A percentile compares a stretch with the other conserved stretches of the same genome.
Conservation (phyloP, 176 grass and related monocot genomes). For the Musa troglodytarum region DNA sequence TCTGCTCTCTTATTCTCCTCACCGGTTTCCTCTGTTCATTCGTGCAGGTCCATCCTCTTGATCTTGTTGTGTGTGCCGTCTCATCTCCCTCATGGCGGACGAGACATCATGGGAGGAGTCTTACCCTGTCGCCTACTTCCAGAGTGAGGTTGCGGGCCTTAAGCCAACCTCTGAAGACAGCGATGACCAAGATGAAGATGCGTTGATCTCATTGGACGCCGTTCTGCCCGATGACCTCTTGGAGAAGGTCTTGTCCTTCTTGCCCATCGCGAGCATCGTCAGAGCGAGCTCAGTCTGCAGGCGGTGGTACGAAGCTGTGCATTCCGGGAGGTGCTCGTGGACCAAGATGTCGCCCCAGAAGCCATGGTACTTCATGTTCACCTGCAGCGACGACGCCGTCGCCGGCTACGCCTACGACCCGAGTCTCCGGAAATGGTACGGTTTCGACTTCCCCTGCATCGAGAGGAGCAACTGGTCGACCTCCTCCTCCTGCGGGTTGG, state of each 20-base stretch:
- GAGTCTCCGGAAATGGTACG: slow-evolving; percentile 21
- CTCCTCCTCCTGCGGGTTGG: slow-evolving; percentile 37
- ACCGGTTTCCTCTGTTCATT: background rate
- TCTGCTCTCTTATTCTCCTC: background rate
- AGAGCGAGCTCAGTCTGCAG: slow-evolving; percentile 5
- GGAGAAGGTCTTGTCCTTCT: slow-evolving; percentile 12
- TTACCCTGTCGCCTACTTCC: background rate
- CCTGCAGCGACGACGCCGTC: background rate
- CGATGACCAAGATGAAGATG: background rate
- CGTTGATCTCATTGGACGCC: slow-evolving; percentile 2
- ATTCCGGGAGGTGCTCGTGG: slow-evolving; percentile 1
- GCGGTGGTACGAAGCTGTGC: slow-evolving; percentile 8
- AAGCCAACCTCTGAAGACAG: background rate
- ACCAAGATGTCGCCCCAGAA: slow-evolving; percentile 3
- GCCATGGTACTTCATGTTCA: slow-evolving; percentile 19
- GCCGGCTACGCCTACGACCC: slow-evolving; percentile 7
- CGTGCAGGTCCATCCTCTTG: background rate
- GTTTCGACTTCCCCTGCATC: slow-evolving; percentile 12
- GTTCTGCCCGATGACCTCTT: slow-evolving; percentile 17
- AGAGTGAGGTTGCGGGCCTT: background rate
- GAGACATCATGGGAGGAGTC: background rate
- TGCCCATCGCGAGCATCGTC: slow-evolving; percentile 18
- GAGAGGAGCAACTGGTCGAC: slow-evolving; percentile 1
- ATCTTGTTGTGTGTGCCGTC: background rate
- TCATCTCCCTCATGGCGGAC: slow-evolving; percentile 7